Conservation (phyloP, 331 rosid genomes). For the Quercus lobata region DNA sequence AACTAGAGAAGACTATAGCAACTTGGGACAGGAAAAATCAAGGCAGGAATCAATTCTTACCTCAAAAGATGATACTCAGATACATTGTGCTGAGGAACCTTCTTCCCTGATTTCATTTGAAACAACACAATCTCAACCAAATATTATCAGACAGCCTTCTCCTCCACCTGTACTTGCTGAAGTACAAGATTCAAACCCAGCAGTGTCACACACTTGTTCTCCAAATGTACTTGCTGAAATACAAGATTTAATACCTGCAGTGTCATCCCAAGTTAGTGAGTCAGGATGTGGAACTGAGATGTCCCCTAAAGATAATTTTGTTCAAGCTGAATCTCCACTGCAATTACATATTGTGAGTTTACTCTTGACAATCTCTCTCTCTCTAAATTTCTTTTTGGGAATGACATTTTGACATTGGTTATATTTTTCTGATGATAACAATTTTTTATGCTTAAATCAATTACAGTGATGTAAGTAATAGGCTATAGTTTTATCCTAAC, state of each 20-base stretch:
- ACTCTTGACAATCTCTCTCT: slow-evolving; percentile 11
- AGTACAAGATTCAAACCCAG: slow-evolving; percentile 83
- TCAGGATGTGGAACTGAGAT: slow-evolving; percentile 44
- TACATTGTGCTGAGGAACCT: slow-evolving; percentile 38
- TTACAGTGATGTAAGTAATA: neutral
- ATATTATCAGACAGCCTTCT: slow-evolving; percentile 83
- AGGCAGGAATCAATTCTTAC: slow-evolving; percentile 34
- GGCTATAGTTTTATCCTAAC: slow-evolving; percentile 12
- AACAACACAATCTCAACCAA: slow-evolving; percentile 38
- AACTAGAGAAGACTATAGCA: slow-evolving; percentile 35
- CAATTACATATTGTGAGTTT: slow-evolving; percentile 84
- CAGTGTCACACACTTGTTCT: slow-evolving; percentile 69
- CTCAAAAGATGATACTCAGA: slow-evolving; percentile 35
- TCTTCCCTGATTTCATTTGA: slow-evolving; percentile 86
- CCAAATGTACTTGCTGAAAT: slow-evolving; percentile 93
- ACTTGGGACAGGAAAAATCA: slow-evolving; percentile 33
- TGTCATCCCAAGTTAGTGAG: slow-evolving; percentile 49
- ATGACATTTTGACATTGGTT: neutral
- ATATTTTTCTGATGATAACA: slow-evolving; percentile 7
- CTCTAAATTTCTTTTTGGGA: neutral
- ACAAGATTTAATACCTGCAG: slow-evolving; percentile 79
- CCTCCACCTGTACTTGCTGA: slow-evolving; percentile 98
- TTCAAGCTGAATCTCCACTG: slow-evolving; percentile 70
- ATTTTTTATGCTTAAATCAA: neutral
- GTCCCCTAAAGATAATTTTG: slow-evolving; percentile 48